A percentile compares a stretch with the other conserved stretches of the same genome.
phyloP scores from a whole-genome alignment of 1,139 yeast genomes.

The Candida glucosophila region DNA sequence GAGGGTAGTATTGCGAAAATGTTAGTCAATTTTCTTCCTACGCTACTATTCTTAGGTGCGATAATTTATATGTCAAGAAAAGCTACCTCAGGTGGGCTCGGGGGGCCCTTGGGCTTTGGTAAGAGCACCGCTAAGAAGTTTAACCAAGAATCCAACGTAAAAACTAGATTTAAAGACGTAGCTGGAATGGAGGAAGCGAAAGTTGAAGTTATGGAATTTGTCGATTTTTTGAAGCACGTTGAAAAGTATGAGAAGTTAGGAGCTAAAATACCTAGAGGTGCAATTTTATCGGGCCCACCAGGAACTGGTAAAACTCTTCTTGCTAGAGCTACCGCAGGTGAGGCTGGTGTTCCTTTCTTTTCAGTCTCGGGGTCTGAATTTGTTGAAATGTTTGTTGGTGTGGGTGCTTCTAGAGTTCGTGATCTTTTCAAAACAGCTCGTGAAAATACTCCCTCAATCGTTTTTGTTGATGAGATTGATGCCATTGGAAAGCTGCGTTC shows the following conservation, averaged over 20 bases:
- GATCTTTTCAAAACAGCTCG: conserved; percentile 90
- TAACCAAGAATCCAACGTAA: conserved; percentile 86
- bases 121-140: conserved; percentile 85
- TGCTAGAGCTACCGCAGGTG: conserved; percentile 99
- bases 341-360: conserved; percentile 92
- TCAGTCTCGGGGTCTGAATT: conserved; percentile 98
- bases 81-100: conserved; percentile 52
- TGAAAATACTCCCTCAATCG: conserved; percentile 86
- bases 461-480: conserved; percentile 95
- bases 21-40: conserved; percentile 69
- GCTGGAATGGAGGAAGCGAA: conserved; percentile 99
- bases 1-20: conserved; percentile 59
- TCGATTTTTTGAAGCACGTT: conserved; percentile 83
- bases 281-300: conserved; percentile 96
- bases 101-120: conserved; percentile 68
- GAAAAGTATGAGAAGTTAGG: conserved; percentile 83
- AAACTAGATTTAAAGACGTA: conserved; percentile 83
- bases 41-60: conserved; percentile 77
- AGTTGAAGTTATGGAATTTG: conserved; percentile 96
- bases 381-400: conserved; percentile 98
- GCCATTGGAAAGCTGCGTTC: conserved; percentile 96
- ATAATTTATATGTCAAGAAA: conserved; percentile 63
- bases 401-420: conserved; percentile 96
- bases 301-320: conserved; percentile 97
- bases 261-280: conserved; percentile 97